Evolutionary conservation across 345 rosid genomes (phyloP).

Genomic region (Salix purpurea): DNA sequence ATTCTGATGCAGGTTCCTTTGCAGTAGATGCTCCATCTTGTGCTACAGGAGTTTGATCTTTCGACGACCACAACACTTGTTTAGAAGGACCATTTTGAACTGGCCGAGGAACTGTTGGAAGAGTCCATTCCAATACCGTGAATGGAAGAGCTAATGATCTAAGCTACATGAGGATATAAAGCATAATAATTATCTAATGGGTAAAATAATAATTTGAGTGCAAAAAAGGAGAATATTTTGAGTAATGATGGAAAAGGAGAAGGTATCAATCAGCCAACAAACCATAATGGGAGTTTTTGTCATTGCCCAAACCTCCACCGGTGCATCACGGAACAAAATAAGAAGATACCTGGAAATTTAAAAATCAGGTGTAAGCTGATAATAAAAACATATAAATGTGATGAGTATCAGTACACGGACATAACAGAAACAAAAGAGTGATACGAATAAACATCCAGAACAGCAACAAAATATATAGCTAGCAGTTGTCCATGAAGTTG

Average conservation of each 20-base stretch:
- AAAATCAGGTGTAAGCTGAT: not conserved
- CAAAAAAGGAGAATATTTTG: not conserved
- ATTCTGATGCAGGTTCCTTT: conserved; percentile 50
- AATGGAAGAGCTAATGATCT: conserved; percentile 99
- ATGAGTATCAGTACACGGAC: not conserved
- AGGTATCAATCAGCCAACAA: conserved; percentile 26
- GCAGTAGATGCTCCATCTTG: conserved; percentile 53
- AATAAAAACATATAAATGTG: not conserved
- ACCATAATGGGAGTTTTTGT: conserved; percentile 94
- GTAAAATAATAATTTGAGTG: not conserved
- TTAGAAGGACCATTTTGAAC: conserved; percentile 51
- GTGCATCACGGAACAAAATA: conserved; percentile 95
- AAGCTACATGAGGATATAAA: conserved; percentile 73
- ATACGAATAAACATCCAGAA: not conserved
- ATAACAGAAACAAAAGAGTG: not conserved
- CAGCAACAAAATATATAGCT: not conserved
- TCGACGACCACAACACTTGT: conserved; percentile 39
- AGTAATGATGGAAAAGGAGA: not conserved
- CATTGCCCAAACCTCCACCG: conserved; percentile 99
- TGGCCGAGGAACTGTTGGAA: conserved; percentile 90
- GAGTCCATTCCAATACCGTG: conserved; percentile 99
- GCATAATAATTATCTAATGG: conserved; percentile 38
- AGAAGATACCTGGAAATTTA: conserved; percentile 76
- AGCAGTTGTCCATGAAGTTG: not conserved
- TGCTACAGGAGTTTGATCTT: conserved; percentile 27